These are phyloP conservation scores for Firmiana major DNA, from an alignment of 345 rosid genomes.

Conservation along the genomic window DNA sequence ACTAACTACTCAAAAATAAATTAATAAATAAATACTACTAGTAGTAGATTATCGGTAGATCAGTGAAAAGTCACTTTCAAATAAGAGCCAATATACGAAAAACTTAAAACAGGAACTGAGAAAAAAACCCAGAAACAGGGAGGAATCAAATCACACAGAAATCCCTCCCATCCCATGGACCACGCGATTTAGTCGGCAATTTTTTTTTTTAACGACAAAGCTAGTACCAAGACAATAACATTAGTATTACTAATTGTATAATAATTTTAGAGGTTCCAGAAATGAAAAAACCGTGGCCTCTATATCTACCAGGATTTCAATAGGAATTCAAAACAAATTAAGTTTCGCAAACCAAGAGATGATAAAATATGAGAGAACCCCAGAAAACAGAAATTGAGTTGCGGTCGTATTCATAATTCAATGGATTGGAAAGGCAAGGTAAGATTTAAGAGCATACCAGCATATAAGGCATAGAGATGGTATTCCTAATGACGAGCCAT, in stretches of 20 bases:
- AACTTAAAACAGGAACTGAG: too few species aligned
- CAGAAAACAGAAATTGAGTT: background rate
- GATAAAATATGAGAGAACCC: background rate
- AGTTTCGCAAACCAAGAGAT: background rate
- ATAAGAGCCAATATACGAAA: too few species aligned
- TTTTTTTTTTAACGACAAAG: background rate
- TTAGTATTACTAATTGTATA: too few species aligned
- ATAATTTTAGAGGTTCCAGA: background rate
- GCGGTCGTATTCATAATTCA: background rate
- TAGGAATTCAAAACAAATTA: background rate
- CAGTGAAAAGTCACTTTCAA: background rate
- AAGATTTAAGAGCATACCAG: constrained; percentile 39
- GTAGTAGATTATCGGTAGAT: too few species aligned
- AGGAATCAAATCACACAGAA: background rate
- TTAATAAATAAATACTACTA: too few species aligned
- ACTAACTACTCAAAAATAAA: too few species aligned
- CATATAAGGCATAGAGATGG: constrained; percentile 70
- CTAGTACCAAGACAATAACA: background rate
- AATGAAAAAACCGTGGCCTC: background rate
- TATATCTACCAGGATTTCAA: background rate
- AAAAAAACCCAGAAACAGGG: background rate
- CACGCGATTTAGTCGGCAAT: background rate
- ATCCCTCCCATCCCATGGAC: background rate
- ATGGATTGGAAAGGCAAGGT: background rate
- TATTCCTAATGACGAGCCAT: constrained; percentile 64